Percentiles rank a stretch among this genome's conserved stretches.
phyloP scores from a whole-genome alignment of 192 early-diverging fungal species.

The Umbelopsis sp. region DNA sequence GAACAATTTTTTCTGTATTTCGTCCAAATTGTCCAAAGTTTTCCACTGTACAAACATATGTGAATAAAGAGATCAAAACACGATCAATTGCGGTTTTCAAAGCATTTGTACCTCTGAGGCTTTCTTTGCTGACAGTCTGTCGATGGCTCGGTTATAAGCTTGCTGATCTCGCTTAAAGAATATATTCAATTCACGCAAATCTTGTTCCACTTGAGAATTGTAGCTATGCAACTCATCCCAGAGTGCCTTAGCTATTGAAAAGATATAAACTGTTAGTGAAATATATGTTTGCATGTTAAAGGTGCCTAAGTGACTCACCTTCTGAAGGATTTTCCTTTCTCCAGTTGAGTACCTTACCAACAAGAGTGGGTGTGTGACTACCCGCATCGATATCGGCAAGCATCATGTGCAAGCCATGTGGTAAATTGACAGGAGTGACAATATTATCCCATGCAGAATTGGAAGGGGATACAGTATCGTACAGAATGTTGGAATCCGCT shows the following conservation, averaged over 20 bases:
- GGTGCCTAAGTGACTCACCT: slow-evolving; percentile 29
- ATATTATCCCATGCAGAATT: slow-evolving; percentile 66
- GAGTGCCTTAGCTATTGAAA: slow-evolving; percentile 45
- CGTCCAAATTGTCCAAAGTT: background rate
- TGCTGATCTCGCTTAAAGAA: slow-evolving; percentile 28
- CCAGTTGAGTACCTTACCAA: slow-evolving; percentile 86
- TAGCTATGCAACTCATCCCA: slow-evolving; percentile 66
- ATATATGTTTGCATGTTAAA: background rate
- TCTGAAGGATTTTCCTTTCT: slow-evolving; percentile 65
- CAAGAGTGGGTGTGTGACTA: slow-evolving; percentile 91
- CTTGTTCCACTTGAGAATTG: slow-evolving; percentile 60
- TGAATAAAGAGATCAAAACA: background rate
- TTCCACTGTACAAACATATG: background rate
- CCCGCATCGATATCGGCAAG: slow-evolving; percentile 95
- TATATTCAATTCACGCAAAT: slow-evolving; percentile 48
- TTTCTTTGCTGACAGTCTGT: slow-evolving; percentile 42
- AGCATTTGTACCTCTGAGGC: slow-evolving; percentile 41
- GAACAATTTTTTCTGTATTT: background rate
- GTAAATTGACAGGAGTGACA: slow-evolving; percentile 65
- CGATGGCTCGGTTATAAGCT: slow-evolving; percentile 52
- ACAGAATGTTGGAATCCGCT: background rate
- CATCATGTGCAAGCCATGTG: slow-evolving; percentile 70
- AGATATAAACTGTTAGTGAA: background rate
- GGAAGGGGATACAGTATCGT: background rate
- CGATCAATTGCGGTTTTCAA: background rate